Base-by-base conservation (phyloP, 441 rosid species). In the Pelargonium exstipulatum region DNA sequence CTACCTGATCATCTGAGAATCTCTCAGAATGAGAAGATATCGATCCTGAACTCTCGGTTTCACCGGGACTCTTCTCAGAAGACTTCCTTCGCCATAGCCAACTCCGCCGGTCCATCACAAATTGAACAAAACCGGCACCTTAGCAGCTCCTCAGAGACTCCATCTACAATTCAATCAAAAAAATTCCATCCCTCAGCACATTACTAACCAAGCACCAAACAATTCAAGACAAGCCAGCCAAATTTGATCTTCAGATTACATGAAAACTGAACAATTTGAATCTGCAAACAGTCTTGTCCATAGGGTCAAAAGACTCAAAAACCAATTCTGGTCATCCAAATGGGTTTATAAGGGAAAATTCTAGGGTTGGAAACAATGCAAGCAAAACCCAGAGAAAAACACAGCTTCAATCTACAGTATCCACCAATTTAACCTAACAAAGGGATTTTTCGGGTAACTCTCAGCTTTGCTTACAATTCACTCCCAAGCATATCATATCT, bases 41-140 rank as follows among this genome's bases (percentile, higher is more conserved):
- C 0, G 96, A 92, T 20, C 92, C 92, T 0, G 82, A 83, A 62
- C 90, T 84, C 78, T 89, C 96, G 1, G 93, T 88, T 76, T 92
- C 93, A 1, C 86, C 90, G 0, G 95, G 89, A 20, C 79, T 76
- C 71, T 76, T 76, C 62, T 71, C 79, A 1, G 75, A 76, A 2
- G 79, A 71, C 69, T 88, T 89, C 68, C 88, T 81, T 63, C 92
- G 83, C 98, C 98, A 93, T 51, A 93, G 66, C 96, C 98, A 90
- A 69, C 91, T 87, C 69, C 94, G 79, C 69, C 96, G 78, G 76
- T 90, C 96, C 95, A 90, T 90, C 67, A 77, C 67, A 71, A 78
- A 32, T 74, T 60, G 80, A 76, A 73, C 74, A 71, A 71, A 70
- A 24, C 13, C 66, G 7, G 48, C 20, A 5, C 62, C 32, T 58